These are phyloP conservation scores for Hydnum rufescens DNA, from an alignment of 768 basidiomycete genomes.

Conservation along the genomic window DNA sequence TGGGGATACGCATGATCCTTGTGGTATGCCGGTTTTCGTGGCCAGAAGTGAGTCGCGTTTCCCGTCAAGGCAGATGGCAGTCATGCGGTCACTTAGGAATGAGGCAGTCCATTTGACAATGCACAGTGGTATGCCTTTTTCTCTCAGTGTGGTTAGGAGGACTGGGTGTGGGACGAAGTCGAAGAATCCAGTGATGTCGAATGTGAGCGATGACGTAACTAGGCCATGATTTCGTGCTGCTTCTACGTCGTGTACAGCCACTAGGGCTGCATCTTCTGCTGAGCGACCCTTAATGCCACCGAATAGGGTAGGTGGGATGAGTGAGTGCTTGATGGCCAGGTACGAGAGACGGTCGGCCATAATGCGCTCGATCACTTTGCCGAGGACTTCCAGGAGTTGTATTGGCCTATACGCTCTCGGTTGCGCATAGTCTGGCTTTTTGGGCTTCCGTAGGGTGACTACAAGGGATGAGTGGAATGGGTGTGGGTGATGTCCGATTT, in stretches of 20 bases:
- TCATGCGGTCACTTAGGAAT: conserved; percentile 1
- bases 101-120: neutral
- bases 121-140: neutral
- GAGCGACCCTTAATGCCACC: conserved; percentile 1
- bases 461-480: conserved; percentile 11
- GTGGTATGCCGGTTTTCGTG: neutral
- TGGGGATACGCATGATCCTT: neutral
- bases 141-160: neutral
- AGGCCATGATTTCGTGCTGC: neutral
- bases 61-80: neutral
- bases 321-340: neutral
- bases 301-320: neutral
- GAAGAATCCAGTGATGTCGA: conserved; percentile 5
- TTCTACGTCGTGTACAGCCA: neutral
- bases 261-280: neutral
- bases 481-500: conserved; percentile 8
- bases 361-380: conserved; percentile 19
- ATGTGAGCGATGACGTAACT: neutral
- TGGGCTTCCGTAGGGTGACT: conserved; percentile 17
- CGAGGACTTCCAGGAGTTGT: conserved; percentile 19
- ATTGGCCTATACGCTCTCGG: conserved; percentile 21
- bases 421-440: conserved; percentile 21
- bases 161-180: neutral
- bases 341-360: conserved; percentile 10
- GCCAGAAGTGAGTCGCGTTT: neutral